Evolutionary conservation across 768 basidiomycete genomes (phyloP).

Genomic region (Royoungia palumana): DNA sequence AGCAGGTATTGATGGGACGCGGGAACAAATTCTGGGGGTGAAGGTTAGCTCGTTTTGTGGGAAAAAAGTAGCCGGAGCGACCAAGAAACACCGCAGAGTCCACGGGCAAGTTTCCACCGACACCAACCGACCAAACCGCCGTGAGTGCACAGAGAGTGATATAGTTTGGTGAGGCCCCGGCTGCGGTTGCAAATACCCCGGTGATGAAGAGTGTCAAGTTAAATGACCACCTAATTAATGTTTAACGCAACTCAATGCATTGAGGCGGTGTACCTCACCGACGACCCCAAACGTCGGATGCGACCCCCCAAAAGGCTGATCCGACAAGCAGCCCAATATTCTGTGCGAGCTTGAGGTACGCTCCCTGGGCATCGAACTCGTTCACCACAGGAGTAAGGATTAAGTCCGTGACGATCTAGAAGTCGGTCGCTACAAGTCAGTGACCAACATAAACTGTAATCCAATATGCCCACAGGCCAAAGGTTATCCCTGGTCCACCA

Average conservation of each 20-base stretch:
- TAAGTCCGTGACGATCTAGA: constrained; percentile 59
- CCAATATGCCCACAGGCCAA: constrained; percentile 55
- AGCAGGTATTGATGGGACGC: constrained; percentile 72
- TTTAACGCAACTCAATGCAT: constrained; percentile 5
- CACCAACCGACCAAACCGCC: constrained; percentile 62
- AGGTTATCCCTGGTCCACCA: constrained; percentile 53
- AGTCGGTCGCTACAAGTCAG: background rate
- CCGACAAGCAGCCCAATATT: constrained; percentile 71
- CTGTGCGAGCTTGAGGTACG: constrained; percentile 65
- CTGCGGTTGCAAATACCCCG: constrained; percentile 60
- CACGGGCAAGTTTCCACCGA: constrained; percentile 72
- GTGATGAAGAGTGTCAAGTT: constrained; percentile 69
- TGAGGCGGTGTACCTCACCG: constrained; percentile 33
- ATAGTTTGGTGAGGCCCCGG: constrained; percentile 56
- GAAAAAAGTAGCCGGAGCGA: constrained; percentile 24
- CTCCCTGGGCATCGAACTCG: constrained; percentile 62
- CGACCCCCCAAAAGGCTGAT: constrained; percentile 65
- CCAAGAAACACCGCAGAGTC: constrained; percentile 76
- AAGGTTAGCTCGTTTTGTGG: background rate
- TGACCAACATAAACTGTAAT: background rate
- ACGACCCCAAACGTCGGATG: constrained; percentile 70
- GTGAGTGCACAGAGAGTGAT: constrained; percentile 49
- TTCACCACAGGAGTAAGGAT: constrained; percentile 60
- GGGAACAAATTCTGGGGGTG: constrained; percentile 57
- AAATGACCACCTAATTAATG: constrained; percentile 50